phyloP scores from a whole-genome alignment of 495 filamentous ascomycete genomes.

The Penicillium silybi region DNA sequence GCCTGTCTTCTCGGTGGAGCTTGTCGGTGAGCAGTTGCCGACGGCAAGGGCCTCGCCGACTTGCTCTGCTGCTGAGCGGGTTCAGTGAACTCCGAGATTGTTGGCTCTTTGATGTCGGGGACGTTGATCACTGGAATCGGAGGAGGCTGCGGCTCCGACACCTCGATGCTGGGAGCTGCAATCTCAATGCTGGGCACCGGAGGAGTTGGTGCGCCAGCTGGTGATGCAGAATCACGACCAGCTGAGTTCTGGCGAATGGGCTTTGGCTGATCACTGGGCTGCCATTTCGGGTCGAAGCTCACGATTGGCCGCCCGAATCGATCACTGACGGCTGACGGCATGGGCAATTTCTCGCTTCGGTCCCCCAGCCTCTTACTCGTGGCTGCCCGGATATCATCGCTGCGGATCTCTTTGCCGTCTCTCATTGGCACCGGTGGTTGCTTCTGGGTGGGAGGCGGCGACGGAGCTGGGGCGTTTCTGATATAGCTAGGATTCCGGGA shows the following conservation, averaged over 20 bases:
- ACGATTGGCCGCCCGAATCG: slow-evolving; percentile 83
- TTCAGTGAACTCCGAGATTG: slow-evolving; percentile 33
- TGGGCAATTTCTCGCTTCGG: slow-evolving; percentile 78
- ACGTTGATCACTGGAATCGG: slow-evolving; percentile 62
- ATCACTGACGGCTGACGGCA: slow-evolving; percentile 81
- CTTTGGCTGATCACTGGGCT: slow-evolving; percentile 45
- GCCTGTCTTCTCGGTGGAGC: slow-evolving; percentile 19
- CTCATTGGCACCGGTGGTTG: slow-evolving; percentile 44
- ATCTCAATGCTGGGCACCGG: slow-evolving; percentile 44
- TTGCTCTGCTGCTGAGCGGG: slow-evolving; percentile 8
- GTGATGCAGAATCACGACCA: slow-evolving; percentile 14
- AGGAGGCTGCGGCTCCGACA: slow-evolving; percentile 44
- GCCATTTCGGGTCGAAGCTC: slow-evolving; percentile 84
- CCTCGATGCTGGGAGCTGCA: slow-evolving; percentile 28
- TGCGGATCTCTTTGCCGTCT: slow-evolving; percentile 74
- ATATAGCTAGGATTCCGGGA: slow-evolving; percentile 71
- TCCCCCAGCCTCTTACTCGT: slow-evolving; percentile 86
- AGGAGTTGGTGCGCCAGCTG: slow-evolving; percentile 33
- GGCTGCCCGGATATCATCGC: slow-evolving; percentile 82
- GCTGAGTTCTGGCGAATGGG: slow-evolving; percentile 11
- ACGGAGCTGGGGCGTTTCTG: slow-evolving; percentile 50
- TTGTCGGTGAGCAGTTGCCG: slow-evolving; percentile 16
- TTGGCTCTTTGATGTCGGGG: slow-evolving; percentile 45
- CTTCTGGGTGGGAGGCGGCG: slow-evolving; percentile 22
- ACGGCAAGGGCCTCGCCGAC: slow-evolving; percentile 21